Percentiles rank a stretch among this genome's conserved stretches.
These are phyloP conservation scores for Eucommia ulmoides DNA, from an alignment of 257 asterid species.

Conservation along the genomic window DNA sequence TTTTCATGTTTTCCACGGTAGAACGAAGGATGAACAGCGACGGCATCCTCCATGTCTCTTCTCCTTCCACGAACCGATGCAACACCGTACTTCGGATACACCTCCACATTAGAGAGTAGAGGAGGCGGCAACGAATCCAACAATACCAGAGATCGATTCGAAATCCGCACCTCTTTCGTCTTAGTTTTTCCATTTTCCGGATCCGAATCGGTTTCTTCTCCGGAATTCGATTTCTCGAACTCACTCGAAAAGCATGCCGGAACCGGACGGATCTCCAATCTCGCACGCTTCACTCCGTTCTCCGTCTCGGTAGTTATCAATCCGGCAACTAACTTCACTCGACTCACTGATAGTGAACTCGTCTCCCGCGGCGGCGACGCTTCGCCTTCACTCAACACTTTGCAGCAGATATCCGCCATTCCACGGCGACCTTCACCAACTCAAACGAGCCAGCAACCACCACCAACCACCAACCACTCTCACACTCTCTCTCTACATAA, in stretches of 20 bases:
- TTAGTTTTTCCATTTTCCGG: slow-evolving; percentile 1
- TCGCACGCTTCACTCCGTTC: slow-evolving; percentile 23
- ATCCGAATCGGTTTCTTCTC: neutral
- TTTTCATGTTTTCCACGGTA: slow-evolving; percentile 12
- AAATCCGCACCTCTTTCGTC: slow-evolving; percentile 2
- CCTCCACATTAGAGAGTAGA: neutral
- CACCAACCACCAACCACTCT: too few species aligned
- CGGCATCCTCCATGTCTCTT: slow-evolving; percentile 74
- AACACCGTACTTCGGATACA: slow-evolving; percentile 36
- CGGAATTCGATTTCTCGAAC: slow-evolving; percentile 9
- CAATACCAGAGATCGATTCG: too few species aligned
- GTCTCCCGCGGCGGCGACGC: slow-evolving; percentile 20
- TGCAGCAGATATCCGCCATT: slow-evolving; percentile 69
- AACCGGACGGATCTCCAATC: slow-evolving; percentile 12
- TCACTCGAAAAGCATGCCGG: slow-evolving; percentile 8
- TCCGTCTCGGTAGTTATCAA: neutral
- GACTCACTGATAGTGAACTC: slow-evolving; percentile 31
- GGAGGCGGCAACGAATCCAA: too few species aligned
- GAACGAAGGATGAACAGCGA: slow-evolving; percentile 49
- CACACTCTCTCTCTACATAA: too few species aligned
- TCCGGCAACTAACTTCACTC: slow-evolving; percentile 18
- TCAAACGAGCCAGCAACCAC: too few species aligned
- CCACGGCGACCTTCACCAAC: too few species aligned
- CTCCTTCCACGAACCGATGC: slow-evolving; percentile 66
- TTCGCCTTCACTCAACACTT: slow-evolving; percentile 26